Evolutionary conservation across 2,329 filamentous ascomycete species (phyloP), one percentile per base, ranked within the genome.

Genomic region (Xylariales sp.): DNA sequence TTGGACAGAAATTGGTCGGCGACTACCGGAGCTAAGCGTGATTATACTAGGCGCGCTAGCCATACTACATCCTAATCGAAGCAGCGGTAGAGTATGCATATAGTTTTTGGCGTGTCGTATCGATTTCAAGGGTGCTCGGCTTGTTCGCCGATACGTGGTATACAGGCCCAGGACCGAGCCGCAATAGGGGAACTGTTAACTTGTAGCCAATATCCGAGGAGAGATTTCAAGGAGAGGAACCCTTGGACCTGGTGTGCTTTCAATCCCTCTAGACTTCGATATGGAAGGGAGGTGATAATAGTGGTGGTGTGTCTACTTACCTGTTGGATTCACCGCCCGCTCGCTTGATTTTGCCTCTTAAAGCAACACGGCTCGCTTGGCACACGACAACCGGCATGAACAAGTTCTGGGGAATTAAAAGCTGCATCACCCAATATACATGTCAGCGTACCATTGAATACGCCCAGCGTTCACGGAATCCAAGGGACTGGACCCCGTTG

Each of bases 301-400:
- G 32, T 34, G 32, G 8, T 34, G 48, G n/a, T 16, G 12, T 32
- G 23, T 52, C 23, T 52, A 28, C 18, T n/a, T 36, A 3, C n/a
- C 30, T 41, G 32, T 50, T 59, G 49, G 18, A 18, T 18, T 50
- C 46, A 60, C 57, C 45, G 57, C 57, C 49, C 30, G 28, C 28
- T 63, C 60, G 60, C 60, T 59, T 64, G 53, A n/a, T 9, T 67
- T 64, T 55, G 7, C 64, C 41, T 55, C 41, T 46, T 54, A 3
- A 45, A 62, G 58, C 18, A 50, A 36, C 2, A 64, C 5, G 12
- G 43, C 60, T 67, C n/a, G 49, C 34, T 50, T 60, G 49, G 54
- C 60, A 59, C 59, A 53, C 43, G 60, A 64, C 45, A 49, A n/a
- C 34, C 23, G 9, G 46, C 39, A 52, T 41, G 34, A 50, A 58